phyloP scores from a whole-genome alignment of 164 flowering plant genomes.

The Cinnamomum micranthum region DNA sequence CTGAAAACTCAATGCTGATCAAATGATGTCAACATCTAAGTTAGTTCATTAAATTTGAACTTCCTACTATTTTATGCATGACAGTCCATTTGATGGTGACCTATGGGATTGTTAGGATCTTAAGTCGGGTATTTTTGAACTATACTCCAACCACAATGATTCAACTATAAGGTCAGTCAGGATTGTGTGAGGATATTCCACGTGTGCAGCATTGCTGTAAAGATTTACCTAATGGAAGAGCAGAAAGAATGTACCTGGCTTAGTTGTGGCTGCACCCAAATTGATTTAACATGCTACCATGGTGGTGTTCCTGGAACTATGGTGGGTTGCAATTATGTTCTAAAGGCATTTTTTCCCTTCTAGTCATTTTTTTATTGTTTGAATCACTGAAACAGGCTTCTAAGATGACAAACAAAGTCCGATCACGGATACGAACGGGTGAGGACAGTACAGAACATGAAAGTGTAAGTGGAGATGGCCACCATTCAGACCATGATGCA shows the following conservation, averaged over 20 bases:
- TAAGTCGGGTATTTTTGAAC: too few relatives aligned
- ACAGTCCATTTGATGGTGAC: too few relatives aligned
- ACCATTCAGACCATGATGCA: slow-evolving; percentile 61
- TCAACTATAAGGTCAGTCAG: too few relatives aligned
- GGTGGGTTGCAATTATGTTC: not conserved
- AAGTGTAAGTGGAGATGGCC: slow-evolving; percentile 61
- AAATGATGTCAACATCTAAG: too few relatives aligned
- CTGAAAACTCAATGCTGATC: too few relatives aligned
- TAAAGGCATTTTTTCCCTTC: slow-evolving; percentile 9
- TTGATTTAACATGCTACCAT: not conserved
- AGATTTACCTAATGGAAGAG: not conserved
- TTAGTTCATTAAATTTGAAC: too few relatives aligned
- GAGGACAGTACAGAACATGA: slow-evolving; percentile 48
- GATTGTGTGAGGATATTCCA: too few relatives aligned
- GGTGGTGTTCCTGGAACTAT: not conserved
- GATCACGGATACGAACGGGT: slow-evolving; percentile 49
- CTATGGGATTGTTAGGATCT: too few relatives aligned
- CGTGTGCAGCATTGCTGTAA: too few relatives aligned
- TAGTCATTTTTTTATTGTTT: slow-evolving; percentile 20
- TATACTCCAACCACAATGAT: too few relatives aligned
- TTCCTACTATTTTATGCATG: too few relatives aligned
- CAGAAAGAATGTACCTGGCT: not conserved
- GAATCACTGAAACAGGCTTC: slow-evolving; percentile 49
- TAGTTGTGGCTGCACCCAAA: too few relatives aligned
- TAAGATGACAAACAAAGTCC: slow-evolving; percentile 78